Percentiles rank a stretch among this genome's conserved stretches.
phyloP scores from a whole-genome alignment of 306 rosid species.

The Prunus kanzakura region DNA sequence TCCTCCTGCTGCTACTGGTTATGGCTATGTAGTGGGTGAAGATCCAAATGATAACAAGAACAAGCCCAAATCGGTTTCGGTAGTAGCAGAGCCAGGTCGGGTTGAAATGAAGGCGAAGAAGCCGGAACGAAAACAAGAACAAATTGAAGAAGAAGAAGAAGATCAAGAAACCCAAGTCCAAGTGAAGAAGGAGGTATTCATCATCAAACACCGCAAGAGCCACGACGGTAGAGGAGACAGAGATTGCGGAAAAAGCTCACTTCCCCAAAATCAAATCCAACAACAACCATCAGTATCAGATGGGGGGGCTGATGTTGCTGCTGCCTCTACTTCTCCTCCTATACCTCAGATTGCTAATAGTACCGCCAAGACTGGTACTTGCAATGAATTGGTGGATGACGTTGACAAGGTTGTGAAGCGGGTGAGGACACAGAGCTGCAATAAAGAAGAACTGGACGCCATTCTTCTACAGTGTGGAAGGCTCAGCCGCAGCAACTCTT shows the following conservation, averaged over 20 bases:
- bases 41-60: conserved; percentile 19
- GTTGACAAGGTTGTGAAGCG: conserved; percentile 24
- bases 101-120: conserved; percentile 26
- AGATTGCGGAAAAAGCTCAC: conserved; percentile 23
- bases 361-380: neutral
- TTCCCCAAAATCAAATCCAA: conserved; percentile 5
- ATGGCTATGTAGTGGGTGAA: conserved; percentile 14
- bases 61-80: conserved; percentile 18
- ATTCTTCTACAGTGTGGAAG: conserved; percentile 92
- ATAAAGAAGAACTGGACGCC: conserved; percentile 90
- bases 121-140: conserved; percentile 23
- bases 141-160: conserved; percentile 15
- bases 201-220: conserved; percentile 81
- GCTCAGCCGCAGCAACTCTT: conserved; percentile 80
- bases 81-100: conserved; percentile 14
- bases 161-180: conserved; percentile 18
- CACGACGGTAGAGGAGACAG: conserved; percentile 64
- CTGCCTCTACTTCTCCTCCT: neutral
- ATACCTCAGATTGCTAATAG: neutral
- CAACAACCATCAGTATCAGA: neutral
- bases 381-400: neutral
- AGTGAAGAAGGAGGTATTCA: conserved; percentile 68
- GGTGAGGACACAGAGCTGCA: conserved; percentile 86
- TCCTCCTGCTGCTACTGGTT: conserved; percentile 9
- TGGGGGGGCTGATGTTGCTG: neutral